Evolutionary conservation across 2,329 filamentous ascomycete genomes (phyloP).

Genomic region (Aquanectria penicillioides): DNA sequence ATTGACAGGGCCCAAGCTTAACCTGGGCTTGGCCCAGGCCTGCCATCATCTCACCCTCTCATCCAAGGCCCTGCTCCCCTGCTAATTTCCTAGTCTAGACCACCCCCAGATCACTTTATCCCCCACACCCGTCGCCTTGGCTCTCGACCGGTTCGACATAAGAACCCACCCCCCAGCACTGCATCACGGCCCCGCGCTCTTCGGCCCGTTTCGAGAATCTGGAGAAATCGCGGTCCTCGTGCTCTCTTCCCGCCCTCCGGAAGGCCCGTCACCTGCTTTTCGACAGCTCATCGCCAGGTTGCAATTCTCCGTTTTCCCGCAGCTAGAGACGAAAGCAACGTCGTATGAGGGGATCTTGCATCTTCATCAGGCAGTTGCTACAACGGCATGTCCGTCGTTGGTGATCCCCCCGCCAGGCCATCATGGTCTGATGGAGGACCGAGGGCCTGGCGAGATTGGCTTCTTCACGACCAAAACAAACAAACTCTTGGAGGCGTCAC

Average conservation of each 20-base stretch:
- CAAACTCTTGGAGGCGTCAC: constrained; percentile 15
- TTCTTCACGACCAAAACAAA: too few relatives aligned
- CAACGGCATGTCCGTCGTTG: not conserved
- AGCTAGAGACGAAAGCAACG: constrained; percentile 18
- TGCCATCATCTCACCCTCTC: constrained; percentile 27
- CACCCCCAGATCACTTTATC: constrained; percentile 6
- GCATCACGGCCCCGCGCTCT: constrained; percentile 28
- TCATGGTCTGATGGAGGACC: too few relatives aligned
- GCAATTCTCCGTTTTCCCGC: constrained; percentile 15
- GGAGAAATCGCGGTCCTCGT: constrained; percentile 20
- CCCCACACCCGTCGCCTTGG: constrained; percentile 21
- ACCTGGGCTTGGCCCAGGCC: not conserved
- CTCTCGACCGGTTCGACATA: constrained; percentile 5
- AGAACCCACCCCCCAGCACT: constrained; percentile 13
- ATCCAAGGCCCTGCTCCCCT: constrained; percentile 20
- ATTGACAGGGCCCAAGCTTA: not conserved
- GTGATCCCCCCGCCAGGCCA: too few relatives aligned
- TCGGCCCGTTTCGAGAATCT: constrained; percentile 35
- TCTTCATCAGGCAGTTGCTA: constrained; percentile 1
- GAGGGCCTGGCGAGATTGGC: too few relatives aligned
- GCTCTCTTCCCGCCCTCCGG: not conserved
- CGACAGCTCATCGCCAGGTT: constrained; percentile 20
- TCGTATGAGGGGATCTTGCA: constrained; percentile 15
- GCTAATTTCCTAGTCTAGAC: not conserved
- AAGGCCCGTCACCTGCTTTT: not conserved